phyloP scores from a whole-genome alignment of 2,329 filamentous ascomycete species.

The Xylariaceae sp. region DNA sequence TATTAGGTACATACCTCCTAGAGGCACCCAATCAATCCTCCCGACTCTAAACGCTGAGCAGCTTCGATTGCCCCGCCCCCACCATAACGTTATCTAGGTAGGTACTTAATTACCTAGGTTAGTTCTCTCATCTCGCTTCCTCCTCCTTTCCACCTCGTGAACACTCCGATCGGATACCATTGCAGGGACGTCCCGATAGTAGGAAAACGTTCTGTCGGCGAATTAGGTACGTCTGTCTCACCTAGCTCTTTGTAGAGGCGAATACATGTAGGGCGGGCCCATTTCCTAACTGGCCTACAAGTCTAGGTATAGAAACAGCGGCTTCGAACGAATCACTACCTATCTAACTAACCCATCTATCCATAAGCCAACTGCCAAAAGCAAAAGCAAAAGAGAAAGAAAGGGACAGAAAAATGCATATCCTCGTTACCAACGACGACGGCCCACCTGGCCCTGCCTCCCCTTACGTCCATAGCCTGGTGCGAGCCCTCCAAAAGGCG shows the following conservation, averaged over 20 bases:
- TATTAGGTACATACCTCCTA: neutral
- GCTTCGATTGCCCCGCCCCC: constrained; percentile 20
- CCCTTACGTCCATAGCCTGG: constrained; percentile 71
- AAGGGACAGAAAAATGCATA: constrained; percentile 45
- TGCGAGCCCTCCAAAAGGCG: constrained; percentile 62
- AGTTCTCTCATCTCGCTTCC: constrained; percentile 15
- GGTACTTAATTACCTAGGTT: neutral
- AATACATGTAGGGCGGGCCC: neutral
- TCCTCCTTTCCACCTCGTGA: neutral
- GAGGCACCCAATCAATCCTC: constrained; percentile 6
- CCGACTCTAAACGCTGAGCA: constrained; percentile 9
- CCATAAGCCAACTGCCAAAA: neutral
- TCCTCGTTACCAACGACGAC: constrained; percentile 71
- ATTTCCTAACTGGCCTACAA: too few relatives aligned
- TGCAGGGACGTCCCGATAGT: neutral
- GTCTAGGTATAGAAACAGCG: neutral
- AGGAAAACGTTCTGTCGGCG: neutral
- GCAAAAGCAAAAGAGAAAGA: constrained; percentile 1
- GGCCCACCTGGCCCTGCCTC: constrained; percentile 72
- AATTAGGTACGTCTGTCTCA: neutral
- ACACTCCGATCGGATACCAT: neutral
- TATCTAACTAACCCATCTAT: neutral
- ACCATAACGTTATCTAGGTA: constrained; percentile 7
- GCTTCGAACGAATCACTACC: neutral
- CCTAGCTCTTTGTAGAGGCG: neutral